These are phyloP conservation scores for Lentithecium fluviatile DNA, from an alignment of 495 filamentous ascomycete species.

Conservation along the genomic window DNA sequence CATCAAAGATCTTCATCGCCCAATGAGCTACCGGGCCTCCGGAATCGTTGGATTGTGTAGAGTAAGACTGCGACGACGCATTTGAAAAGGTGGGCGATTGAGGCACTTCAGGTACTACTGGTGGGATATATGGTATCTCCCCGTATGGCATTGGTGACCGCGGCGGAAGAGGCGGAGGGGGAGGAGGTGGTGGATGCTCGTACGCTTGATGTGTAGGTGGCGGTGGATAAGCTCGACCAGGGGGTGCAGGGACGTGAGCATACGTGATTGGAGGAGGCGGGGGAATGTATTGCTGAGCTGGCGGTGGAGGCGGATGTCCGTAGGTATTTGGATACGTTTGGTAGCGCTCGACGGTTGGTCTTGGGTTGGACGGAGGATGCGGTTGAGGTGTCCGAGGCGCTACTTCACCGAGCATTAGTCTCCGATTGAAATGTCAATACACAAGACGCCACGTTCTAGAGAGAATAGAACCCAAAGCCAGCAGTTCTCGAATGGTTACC, in stretches of 20 bases:
- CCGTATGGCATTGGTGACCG: conserved; percentile 26
- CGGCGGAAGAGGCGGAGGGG: conserved; percentile 3
- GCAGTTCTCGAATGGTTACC: no score
- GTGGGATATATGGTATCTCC: conserved; percentile 34
- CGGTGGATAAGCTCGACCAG: neutral
- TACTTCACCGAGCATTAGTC: neutral
- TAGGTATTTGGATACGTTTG: conserved; percentile 13
- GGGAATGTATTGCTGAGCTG: neutral
- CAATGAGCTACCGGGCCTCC: conserved; percentile 48
- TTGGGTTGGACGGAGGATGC: conserved; percentile 2
- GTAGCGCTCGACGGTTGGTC: conserved; percentile 12
- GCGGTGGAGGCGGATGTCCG: neutral
- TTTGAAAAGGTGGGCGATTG: conserved; percentile 40
- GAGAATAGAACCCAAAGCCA: no score
- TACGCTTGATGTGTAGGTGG: conserved; percentile 1
- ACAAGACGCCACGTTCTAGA: no score
- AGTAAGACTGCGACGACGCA: conserved; percentile 32
- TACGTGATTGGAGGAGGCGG: no score
- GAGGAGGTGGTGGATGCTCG: conserved; percentile 9
- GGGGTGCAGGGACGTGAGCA: no score
- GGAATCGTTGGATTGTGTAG: conserved; percentile 32
- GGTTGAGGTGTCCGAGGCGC: conserved; percentile 15
- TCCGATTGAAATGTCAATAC: no score
- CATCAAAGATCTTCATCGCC: conserved; percentile 50
- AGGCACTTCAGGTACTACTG: conserved; percentile 36